Base-by-base conservation (phyloP, 192 early-diverging fungal species). In the Gamsiella multidivaricata region DNA sequence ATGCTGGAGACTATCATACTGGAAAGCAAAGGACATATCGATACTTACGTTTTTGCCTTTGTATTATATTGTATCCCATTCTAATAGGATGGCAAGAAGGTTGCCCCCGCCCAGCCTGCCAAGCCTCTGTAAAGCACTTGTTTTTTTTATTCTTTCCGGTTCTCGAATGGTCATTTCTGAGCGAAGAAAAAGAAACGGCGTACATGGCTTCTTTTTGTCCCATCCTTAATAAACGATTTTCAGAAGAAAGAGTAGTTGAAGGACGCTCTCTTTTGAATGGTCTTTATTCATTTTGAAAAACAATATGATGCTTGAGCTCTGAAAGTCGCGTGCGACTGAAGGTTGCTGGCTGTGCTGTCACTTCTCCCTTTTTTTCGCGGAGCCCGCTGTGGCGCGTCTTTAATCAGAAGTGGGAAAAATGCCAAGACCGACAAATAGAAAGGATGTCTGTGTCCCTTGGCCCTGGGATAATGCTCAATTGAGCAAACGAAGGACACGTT, bases 51-150 rank as follows among this genome's bases (percentile, higher is more conserved):
- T n/a, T n/a, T n/a, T n/a, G n/a, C n/a, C n/a, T n/a, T n/a, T n/a
- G n/a, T n/a, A n/a, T n/a, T n/a, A n/a, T n/a, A n/a, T 54, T 43
- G 2, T 46, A 17, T 41, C 0, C 0, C 45, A 63, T 59, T 64
- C 33, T 37, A n/a, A n/a, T n/a, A 73, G 89, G 89, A 91, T 72
- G 85, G 84, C 78, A 89, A 89, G 84, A 88, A 88, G 81, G 79
- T 87, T 54, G 66, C 60, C 56, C 79, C 83, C 58, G 32, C 50
- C n/a, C 74, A 78, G 66, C 60, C 49, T 32, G 74, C 74, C 74
- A 78, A 78, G 66, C 74, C 74, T 50, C 74, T 78, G 74, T 78
- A 78, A 78, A 78, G 62, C 60, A 58, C 28, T 56, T n/a, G 2
- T 23, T 56, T 41, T 56, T 20, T 34, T 17, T 31, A 9, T 61